A percentile compares a stretch with the other conserved stretches of the same genome.
phyloP scores from a whole-genome alignment of 202 grass and related monocot genomes.

The Eragrostis tef region DNA sequence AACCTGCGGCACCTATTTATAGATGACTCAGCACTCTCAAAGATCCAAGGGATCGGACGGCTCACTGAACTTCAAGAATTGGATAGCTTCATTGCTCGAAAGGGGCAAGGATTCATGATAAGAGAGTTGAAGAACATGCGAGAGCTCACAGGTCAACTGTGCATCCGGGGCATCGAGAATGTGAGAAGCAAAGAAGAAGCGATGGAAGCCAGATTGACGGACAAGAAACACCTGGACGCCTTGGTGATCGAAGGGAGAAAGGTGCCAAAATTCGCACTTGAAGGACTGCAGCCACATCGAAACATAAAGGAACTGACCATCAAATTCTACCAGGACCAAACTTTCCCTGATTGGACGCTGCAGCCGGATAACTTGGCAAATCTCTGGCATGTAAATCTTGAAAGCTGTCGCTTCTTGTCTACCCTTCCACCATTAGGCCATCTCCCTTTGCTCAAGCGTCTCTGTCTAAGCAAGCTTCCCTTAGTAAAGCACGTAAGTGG shows the following conservation, averaged over 20 bases:
- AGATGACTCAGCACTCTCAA: neutral
- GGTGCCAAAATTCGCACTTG: slow-evolving; percentile 34
- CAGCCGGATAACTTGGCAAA: slow-evolving; percentile 1
- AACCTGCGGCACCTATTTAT: slow-evolving; percentile 42
- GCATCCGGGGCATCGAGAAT: slow-evolving; percentile 28
- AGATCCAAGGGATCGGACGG: slow-evolving; percentile 36
- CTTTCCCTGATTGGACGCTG: slow-evolving; percentile 29
- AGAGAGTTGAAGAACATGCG: slow-evolving; percentile 47
- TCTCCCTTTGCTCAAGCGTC: slow-evolving; percentile 31
- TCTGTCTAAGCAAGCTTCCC: neutral
- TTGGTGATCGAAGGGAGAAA: slow-evolving; percentile 31
- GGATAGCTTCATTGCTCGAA: slow-evolving; percentile 27
- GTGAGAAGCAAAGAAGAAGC: slow-evolving; percentile 40
- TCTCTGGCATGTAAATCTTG: neutral
- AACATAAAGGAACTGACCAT: slow-evolving; percentile 30
- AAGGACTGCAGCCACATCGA: slow-evolving; percentile 42
- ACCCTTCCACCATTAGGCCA: slow-evolving; percentile 40
- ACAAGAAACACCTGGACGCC: slow-evolving; percentile 31
- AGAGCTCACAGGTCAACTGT: slow-evolving; percentile 28
- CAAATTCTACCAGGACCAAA: slow-evolving; percentile 3
- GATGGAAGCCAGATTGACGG: slow-evolving; percentile 7
- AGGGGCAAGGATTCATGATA: slow-evolving; percentile 37
- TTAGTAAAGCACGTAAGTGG: neutral
- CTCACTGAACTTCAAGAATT: slow-evolving; percentile 50
- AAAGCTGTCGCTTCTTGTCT: neutral